A percentile compares a stretch with the other conserved stretches of the same genome.
phyloP scores from a whole-genome alignment of 2,329 filamentous ascomycete genomes.

The Berkeleyomyces rouxiae region DNA sequence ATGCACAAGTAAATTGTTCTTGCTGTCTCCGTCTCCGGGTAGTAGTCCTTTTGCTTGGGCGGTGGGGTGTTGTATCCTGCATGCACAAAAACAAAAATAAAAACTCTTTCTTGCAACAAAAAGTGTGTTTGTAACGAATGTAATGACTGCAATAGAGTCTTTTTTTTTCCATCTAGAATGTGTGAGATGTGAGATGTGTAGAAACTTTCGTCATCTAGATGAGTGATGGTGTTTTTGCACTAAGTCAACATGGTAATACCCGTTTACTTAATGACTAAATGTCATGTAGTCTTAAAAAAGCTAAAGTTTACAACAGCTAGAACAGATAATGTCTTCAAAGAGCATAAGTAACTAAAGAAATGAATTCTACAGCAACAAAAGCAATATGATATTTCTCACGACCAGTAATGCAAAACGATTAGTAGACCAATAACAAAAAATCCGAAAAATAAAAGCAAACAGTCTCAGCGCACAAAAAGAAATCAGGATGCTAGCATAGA shows the following conservation, averaged over 20 bases:
- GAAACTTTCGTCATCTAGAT: not conserved
- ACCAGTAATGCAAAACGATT: too few relatives aligned
- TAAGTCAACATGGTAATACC: too few relatives aligned
- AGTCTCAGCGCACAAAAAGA: not conserved
- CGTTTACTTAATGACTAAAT: too few relatives aligned
- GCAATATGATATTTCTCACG: too few relatives aligned
- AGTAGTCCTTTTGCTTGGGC: not conserved
- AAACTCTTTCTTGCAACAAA: constrained; percentile 2
- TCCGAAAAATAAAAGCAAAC: not conserved
- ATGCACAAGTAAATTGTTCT: constrained; percentile 60
- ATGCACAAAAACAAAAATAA: constrained; percentile 10
- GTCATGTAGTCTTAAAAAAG: too few relatives aligned
- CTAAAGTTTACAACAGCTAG: too few relatives aligned
- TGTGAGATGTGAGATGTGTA: not conserved
- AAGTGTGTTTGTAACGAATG: not conserved
- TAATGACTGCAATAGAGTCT: not conserved
- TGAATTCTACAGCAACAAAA: too few relatives aligned
- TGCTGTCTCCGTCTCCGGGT: not conserved
- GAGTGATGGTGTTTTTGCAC: too few relatives aligned
- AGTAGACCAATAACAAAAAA: not conserved
- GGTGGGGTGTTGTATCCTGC: not conserved
- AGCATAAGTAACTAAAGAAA: too few relatives aligned
- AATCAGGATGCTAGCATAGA: not conserved
- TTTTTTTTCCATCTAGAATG: not conserved
- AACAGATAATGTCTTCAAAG: too few relatives aligned